Evolutionary conservation across 805 yeast genomes (phyloP).

Genomic region (Torulaspora microellipsoides): DNA sequence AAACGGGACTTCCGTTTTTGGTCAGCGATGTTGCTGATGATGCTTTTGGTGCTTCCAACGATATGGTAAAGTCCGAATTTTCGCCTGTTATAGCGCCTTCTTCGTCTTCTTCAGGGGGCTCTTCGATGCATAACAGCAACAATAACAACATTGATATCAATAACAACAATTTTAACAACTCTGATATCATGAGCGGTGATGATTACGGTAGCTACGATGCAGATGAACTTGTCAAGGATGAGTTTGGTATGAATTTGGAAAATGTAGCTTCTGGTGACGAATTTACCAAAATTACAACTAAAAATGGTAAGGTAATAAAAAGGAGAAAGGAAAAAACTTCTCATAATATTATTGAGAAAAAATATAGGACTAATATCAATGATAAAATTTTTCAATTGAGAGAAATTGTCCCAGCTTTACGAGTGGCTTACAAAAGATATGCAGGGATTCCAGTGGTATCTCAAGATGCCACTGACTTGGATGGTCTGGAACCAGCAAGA

Average conservation of each 20-base stretch:
- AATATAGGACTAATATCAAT: conserved; percentile 66
- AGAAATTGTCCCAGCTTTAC: conserved; percentile 61
- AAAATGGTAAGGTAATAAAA: conserved; percentile 12
- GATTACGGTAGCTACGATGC: conserved; percentile 5
- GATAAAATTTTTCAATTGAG: conserved; percentile 59
- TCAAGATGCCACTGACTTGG: conserved; percentile 57
- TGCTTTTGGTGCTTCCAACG: not conserved
- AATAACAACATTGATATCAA: not conserved
- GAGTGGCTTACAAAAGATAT: conserved; percentile 44
- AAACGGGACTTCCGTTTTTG: not conserved
- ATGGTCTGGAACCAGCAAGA: conserved; percentile 71
- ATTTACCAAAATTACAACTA: conserved; percentile 3
- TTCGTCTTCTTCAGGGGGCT: conserved; percentile 4
- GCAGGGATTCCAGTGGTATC: conserved; percentile 47
- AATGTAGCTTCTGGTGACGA: conserved; percentile 4
- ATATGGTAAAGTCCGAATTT: conserved; percentile 2
- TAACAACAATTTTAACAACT: not conserved
- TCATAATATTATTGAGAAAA: conserved; percentile 68
- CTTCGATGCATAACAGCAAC: not conserved
- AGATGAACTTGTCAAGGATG: conserved; percentile 13
- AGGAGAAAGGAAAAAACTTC: conserved; percentile 51
- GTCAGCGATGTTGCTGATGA: conserved; percentile 1
- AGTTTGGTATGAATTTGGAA: conserved; percentile 8
- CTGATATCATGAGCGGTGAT: not conserved
- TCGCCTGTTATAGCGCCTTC: conserved; percentile 6